Conservation (phyloP, 2,329 filamentous ascomycete genomes). For the Ceratocystis albifundus region DNA sequence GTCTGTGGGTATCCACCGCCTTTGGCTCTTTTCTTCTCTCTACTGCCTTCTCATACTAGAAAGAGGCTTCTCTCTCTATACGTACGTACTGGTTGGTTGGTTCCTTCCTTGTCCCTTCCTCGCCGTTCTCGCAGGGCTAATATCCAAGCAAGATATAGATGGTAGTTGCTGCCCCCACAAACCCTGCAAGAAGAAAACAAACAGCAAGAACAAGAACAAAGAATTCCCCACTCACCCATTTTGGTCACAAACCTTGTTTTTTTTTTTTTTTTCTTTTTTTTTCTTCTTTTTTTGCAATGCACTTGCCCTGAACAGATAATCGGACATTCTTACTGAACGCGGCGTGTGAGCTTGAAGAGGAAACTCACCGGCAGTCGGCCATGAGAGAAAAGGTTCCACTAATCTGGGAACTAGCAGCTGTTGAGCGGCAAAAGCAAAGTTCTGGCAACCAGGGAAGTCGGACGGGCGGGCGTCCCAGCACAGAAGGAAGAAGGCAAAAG, state of each 20-base stretch:
- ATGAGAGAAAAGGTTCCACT: not conserved
- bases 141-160: no score
- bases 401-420: not conserved
- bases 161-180: no score
- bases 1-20: not conserved
- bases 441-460: no score
- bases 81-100: no score
- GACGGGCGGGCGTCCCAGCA: no score
- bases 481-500: not conserved
- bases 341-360: not conserved
- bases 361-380: not conserved
- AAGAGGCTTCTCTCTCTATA: not conserved
- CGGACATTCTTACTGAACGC: not conserved
- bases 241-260: no score
- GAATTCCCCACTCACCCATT: not conserved
- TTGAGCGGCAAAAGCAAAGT: not conserved
- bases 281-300: no score
- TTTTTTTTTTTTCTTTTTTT: no score
- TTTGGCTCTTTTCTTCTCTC: not conserved
- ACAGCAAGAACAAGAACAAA: not conserved
- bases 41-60: not conserved
- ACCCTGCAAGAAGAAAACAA: no score
- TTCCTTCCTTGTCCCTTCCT: not conserved
- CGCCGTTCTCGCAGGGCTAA: not conserved
- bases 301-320: not conserved